A percentile compares a stretch with the other conserved stretches of the same genome.
Evolutionary conservation across 805 yeast species (phyloP).

Genomic region (Kluyveromyces aestuarii): DNA sequence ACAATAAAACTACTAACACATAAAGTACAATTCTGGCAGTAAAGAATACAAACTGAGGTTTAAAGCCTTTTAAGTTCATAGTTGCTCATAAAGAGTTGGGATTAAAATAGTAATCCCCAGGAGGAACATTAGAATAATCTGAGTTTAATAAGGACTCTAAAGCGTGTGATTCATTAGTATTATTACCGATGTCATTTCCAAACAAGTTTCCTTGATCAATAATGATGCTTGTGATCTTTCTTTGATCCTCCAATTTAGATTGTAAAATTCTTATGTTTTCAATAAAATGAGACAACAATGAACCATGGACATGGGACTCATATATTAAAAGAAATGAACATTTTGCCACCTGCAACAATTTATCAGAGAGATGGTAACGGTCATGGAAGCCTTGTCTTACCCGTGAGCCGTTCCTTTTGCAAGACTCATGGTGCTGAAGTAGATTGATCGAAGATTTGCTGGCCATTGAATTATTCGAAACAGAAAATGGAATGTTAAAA

Average conservation of each 20-base stretch:
- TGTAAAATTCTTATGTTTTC: not conserved
- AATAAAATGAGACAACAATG: slow-evolving; percentile 1
- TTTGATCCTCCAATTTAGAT: slow-evolving; percentile 1
- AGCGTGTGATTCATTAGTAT: not conserved
- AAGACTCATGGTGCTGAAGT: not conserved
- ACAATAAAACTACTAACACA: not conserved
- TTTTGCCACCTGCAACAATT: slow-evolving; percentile 20
- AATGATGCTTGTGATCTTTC: slow-evolving; percentile 1
- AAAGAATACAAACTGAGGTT: not conserved
- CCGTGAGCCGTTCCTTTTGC: slow-evolving; percentile 1
- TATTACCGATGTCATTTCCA: not conserved
- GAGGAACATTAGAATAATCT: slow-evolving; percentile 2
- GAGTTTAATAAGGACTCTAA: not conserved
- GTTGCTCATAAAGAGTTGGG: slow-evolving; percentile 3
- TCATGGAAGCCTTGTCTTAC: slow-evolving; percentile 20
- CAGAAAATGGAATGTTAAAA: not conserved
- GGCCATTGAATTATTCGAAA: not conserved
- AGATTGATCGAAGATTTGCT: slow-evolving; percentile 5
- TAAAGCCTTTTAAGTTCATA: not conserved
- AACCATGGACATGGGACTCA: slow-evolving; percentile 13
- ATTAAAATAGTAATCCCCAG: slow-evolving; percentile 5
- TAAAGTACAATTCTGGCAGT: not conserved
- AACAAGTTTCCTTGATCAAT: not conserved
- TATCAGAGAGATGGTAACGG: slow-evolving; percentile 22
- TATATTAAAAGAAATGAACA: slow-evolving; percentile 17